A percentile compares a stretch with the other conserved stretches of the same genome.
Conservation (phyloP, 2,329 filamentous ascomycete species). For the Esteya vermicola region DNA sequence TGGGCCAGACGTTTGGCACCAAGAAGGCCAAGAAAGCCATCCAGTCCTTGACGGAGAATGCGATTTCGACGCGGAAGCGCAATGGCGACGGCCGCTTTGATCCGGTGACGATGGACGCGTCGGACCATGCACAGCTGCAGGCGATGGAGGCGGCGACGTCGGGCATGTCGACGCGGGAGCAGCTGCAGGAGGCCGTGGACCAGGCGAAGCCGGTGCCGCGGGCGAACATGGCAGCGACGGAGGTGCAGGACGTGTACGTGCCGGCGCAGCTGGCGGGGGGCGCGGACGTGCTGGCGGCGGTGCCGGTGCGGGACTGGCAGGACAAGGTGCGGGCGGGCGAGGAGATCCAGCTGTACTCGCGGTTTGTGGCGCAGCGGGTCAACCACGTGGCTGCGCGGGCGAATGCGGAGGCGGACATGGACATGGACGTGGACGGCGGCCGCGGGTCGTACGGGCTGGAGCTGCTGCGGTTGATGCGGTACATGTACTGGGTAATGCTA, state of each 20-base stretch:
- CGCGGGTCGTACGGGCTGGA: conserved; percentile 32
- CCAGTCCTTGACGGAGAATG: conserved; percentile 53
- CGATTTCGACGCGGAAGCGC: conserved; percentile 34
- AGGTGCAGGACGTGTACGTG: conserved; percentile 60
- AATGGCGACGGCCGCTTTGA: conserved; percentile 28
- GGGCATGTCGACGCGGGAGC: conserved; percentile 29
- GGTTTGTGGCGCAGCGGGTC: conserved; percentile 52
- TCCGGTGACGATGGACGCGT: conserved; percentile 16
- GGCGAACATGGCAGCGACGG: conserved; percentile 51
- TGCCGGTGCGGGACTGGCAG: conserved; percentile 63
- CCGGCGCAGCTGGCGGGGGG: conserved; percentile 53
- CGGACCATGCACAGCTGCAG: conserved; percentile 45
- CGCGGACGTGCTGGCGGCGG: conserved; percentile 47
- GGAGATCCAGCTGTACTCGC: conserved; percentile 40
- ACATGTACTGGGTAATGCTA: conserved; percentile 41
- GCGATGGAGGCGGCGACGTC: conserved; percentile 47
- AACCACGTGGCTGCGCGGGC: conserved; percentile 37
- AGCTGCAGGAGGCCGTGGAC: conserved; percentile 37
- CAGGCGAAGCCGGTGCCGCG: conserved; percentile 58
- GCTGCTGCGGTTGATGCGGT: conserved; percentile 44
- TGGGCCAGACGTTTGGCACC: conserved; percentile 69
- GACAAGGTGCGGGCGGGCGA: conserved; percentile 46
- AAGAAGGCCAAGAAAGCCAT: conserved; percentile 76
- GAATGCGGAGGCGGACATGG: too few relatives aligned
- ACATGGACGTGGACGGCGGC: too few relatives aligned